Conservation (phyloP, 345 rosid genomes). For the Gynandropsis gynandra region DNA sequence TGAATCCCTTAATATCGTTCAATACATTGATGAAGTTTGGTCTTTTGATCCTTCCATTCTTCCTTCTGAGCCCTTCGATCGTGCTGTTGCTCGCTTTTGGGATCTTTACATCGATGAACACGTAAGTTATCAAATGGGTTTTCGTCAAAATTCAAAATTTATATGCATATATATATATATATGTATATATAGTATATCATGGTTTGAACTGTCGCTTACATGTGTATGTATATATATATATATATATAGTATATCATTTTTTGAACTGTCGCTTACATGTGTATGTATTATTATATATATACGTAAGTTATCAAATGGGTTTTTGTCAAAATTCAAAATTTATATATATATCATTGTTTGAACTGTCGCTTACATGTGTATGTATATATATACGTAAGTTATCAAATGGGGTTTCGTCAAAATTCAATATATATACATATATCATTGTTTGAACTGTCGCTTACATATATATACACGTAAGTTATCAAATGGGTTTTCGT, state of each 20-base stretch:
- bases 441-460: too few relatives aligned
- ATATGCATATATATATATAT: too few relatives aligned
- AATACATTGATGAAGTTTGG: constrained; percentile 67
- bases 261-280: too few relatives aligned
- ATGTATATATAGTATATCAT: too few relatives aligned
- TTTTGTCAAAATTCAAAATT: background rate
- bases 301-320: constrained; percentile 27
- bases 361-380: too few relatives aligned
- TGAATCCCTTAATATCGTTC: constrained; percentile 60
- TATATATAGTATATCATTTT: too few relatives aligned
- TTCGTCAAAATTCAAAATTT: background rate
- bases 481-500: background rate
- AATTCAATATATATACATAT: too few relatives aligned
- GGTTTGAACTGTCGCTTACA: too few relatives aligned
- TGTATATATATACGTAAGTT: constrained; percentile 46
- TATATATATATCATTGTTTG: too few relatives aligned
- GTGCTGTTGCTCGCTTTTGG: constrained; percentile 74
- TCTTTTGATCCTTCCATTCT: constrained; percentile 48
- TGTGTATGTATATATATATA: too few relatives aligned
- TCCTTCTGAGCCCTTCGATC: constrained; percentile 51
- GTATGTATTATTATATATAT: too few relatives aligned
- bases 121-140: constrained; percentile 24
- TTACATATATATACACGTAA: constrained; percentile 54
- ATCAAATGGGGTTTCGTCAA: background rate
- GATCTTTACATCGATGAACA: constrained; percentile 51